Evolutionary conservation across 768 basidiomycete genomes (phyloP), one percentile per base, ranked within the genome.

Genomic region (Amyloporia xantha): DNA sequence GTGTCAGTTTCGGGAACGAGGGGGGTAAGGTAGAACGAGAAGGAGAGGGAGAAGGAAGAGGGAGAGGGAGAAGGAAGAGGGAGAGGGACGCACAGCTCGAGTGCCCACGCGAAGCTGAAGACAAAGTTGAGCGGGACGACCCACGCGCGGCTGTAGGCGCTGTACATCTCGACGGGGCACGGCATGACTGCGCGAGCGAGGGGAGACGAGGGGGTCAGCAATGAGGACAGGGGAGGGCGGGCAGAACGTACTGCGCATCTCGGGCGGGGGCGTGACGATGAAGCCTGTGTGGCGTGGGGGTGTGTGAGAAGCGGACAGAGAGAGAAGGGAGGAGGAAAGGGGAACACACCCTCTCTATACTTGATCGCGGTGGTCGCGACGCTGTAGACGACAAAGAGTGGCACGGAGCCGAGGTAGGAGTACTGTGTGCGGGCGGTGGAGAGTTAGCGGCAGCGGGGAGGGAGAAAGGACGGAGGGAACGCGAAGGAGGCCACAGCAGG

Each of bases 361-460:
- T 91, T 90, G 48, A 91, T 61, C 2, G 68, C 65, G 0, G 84
- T 73, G 62, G 83, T 79, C 6, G 76, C 70, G 7, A 84, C 68
- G 46, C 76, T 73, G 63, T 85, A 91, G 17, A 81, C 56, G 39
- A 84, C 74, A 41, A 89, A 71, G 19, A 86, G 67, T 37, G 80
- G 82, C 21, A 90, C 72, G 1, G 83, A 78, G 10, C 70, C 75
- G n/a, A 89, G 66, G 62, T 89, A 90, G n/a, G 85, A 84, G 68
- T 90, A 90, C 67, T 87, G 42, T 39, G 38, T 7, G 30, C 30
- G 9, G 15, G 30, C 15, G 30, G 15, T 33, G 9, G n/a, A n/a
- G n/a, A n/a, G n/a, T n/a, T n/a, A n/a, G n/a, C n/a, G n/a, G n/a
- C n/a, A n/a, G n/a, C n/a, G n/a, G 33, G 33, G n/a, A 10, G 10